These are phyloP conservation scores for Coffea humblotiana DNA, from an alignment of 305 asterid species.

Conservation along the genomic window DNA sequence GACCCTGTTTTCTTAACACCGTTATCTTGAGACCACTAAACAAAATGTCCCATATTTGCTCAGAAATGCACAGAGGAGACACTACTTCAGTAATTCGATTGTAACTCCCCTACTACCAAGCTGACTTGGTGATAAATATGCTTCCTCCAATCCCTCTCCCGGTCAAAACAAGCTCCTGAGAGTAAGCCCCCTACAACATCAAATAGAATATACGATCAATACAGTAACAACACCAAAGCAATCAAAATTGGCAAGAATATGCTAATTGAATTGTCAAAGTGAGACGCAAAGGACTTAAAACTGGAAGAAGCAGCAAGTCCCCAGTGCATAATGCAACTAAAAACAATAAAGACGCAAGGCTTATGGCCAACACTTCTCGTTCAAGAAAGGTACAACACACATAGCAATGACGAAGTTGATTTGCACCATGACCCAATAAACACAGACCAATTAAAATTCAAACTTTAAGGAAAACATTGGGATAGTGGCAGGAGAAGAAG, in stretches of 20 bases:
- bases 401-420: neutral
- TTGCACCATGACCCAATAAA: neutral
- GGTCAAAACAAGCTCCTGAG: neutral
- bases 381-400: conserved; percentile 4
- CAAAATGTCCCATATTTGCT: neutral
- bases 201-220: neutral
- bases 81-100: neutral
- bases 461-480: neutral
- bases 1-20: neutral
- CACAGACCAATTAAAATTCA: neutral
- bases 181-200: conserved; percentile 9
- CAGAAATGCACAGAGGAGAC: neutral
- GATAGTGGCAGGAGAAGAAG: neutral
- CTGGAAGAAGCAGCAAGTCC: conserved; percentile 2
- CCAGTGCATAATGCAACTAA: neutral
- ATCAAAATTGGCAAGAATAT: neutral
- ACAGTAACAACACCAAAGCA: conserved; percentile 4
- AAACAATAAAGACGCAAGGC: conserved; percentile 2
- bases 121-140: neutral
- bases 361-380: neutral
- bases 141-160: neutral
- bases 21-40: neutral
- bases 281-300: neutral
- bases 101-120: conserved; percentile 1
- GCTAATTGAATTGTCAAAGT: neutral